Conservation (phyloP, 495 filamentous ascomycete species). For the Penicillium manginii region DNA sequence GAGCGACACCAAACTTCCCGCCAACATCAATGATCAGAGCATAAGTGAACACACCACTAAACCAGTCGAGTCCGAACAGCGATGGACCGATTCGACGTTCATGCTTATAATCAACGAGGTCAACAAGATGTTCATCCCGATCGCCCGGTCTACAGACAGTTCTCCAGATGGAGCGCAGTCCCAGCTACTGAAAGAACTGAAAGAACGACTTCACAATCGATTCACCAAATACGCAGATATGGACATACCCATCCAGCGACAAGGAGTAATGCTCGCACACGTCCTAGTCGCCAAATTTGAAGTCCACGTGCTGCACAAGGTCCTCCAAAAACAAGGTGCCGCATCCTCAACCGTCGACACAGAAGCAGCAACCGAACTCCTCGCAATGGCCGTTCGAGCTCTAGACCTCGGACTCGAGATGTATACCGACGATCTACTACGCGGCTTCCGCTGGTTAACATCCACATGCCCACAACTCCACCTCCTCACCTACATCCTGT, state of each 20-base stretch:
- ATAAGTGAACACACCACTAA: slow-evolving; percentile 11
- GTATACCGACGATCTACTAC: slow-evolving; percentile 32
- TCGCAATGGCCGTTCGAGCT: slow-evolving; percentile 22
- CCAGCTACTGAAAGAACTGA: slow-evolving; percentile 25
- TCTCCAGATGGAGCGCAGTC: slow-evolving; percentile 18
- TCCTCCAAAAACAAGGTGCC: slow-evolving; percentile 18
- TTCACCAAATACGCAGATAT: slow-evolving; percentile 32
- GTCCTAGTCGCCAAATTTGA: slow-evolving; percentile 30
- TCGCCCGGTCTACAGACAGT: slow-evolving; percentile 2
- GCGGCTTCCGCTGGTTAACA: slow-evolving; percentile 32
- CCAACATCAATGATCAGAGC: slow-evolving; percentile 35
- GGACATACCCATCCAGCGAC: slow-evolving; percentile 38
- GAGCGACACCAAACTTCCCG: slow-evolving; percentile 31
- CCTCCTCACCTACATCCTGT: slow-evolving; percentile 36
- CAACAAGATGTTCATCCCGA: slow-evolving; percentile 18
- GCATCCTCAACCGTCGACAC: slow-evolving; percentile 5
- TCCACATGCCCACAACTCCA: slow-evolving; percentile 35
- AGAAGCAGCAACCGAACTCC: slow-evolving; percentile 16
- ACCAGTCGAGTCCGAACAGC: slow-evolving; percentile 10
- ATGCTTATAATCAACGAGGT: slow-evolving; percentile 40
- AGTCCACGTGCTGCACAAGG: slow-evolving; percentile 31
- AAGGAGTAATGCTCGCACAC: slow-evolving; percentile 27
- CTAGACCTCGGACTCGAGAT: slow-evolving; percentile 26
- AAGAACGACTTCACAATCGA: slow-evolving; percentile 18
- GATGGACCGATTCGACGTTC: slow-evolving; percentile 37